A percentile compares a stretch with the other conserved stretches of the same genome.
Evolutionary conservation across 441 rosid genomes (phyloP).

Genomic region (Brassica balearica): DNA sequence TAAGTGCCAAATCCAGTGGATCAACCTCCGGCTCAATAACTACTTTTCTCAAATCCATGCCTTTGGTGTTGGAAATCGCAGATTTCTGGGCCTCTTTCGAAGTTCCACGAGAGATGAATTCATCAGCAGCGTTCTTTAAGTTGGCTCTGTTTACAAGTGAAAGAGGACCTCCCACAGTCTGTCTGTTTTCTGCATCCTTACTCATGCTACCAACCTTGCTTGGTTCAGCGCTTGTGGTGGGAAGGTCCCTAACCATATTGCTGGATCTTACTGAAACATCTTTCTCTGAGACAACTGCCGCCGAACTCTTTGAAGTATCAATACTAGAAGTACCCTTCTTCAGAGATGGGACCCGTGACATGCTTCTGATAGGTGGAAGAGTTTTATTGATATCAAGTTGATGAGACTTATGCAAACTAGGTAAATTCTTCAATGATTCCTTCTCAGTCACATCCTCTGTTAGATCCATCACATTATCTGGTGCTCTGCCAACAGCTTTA

Average conservation of each 20-base stretch:
- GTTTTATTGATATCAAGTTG: slow-evolving; percentile 46
- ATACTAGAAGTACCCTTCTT: slow-evolving; percentile 47
- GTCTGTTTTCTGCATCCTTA: slow-evolving; percentile 53
- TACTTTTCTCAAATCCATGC: slow-evolving; percentile 59
- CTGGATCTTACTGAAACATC: slow-evolving; percentile 44
- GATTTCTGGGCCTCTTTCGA: slow-evolving; percentile 46
- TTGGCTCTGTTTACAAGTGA: slow-evolving; percentile 46
- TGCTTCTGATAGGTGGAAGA: slow-evolving; percentile 47
- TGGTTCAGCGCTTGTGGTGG: slow-evolving; percentile 51
- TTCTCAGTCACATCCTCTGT: slow-evolving; percentile 51
- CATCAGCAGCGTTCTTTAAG: slow-evolving; percentile 47
- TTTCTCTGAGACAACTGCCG: slow-evolving; percentile 43
- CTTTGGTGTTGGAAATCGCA: slow-evolving; percentile 50
- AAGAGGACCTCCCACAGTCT: slow-evolving; percentile 40
- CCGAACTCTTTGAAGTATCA: slow-evolving; percentile 49
- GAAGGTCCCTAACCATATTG: slow-evolving; percentile 38
- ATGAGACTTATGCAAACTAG: slow-evolving; percentile 43
- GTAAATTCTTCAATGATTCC: slow-evolving; percentile 48
- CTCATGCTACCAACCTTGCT: slow-evolving; percentile 53
- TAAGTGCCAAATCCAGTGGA: slow-evolving; percentile 61
- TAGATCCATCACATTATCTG: slow-evolving; percentile 44
- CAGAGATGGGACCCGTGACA: slow-evolving; percentile 43
- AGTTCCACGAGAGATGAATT: slow-evolving; percentile 44
- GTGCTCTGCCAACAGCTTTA: slow-evolving; percentile 42
- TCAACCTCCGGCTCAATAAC: slow-evolving; percentile 56